Evolutionary conservation across 192 early-diverging fungal genomes (phyloP), one percentile per base, ranked within the genome.

Genomic region (Chytriomyces confervae): DNA sequence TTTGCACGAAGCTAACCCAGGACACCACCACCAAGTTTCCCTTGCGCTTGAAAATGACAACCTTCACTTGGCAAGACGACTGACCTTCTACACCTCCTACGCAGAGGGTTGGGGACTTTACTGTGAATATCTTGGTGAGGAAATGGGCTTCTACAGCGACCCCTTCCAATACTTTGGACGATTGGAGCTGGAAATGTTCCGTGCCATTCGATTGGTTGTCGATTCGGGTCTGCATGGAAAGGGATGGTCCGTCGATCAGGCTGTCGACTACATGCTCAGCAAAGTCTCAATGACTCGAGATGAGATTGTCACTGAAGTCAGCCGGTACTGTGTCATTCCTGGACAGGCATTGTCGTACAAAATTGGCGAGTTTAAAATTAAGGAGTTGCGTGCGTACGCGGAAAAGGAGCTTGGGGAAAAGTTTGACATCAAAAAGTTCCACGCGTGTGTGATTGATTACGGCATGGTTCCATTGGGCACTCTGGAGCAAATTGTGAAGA

Each of bases 311-410:
- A 78, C 66, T 45, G 81, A 85, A 69, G 81, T 80, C 18, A 72
- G 69, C 51, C 53, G 84, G 44, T 85, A 85, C 64, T 72, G 57
- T 49, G 71, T 78, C 46, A 71, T 73, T 48, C 84, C 84, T 10
- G 84, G 78, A 5, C 84, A 85, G 53, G 84, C 84, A 7, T 66
- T 82, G 24, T 66, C 80, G 3, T 85, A 85, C 79, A 85, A 85
- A 76, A 50, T 82, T 29, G 84, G 84, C 5, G 84, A 85, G 69
- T 46, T 85, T 36, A 78, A 85, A 62, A 82, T 85, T 70, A 71
- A 71, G 62, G 73, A 77, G 66, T 46, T 85, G 27, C 57, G 84
- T 11, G 49, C 62, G 46, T 66, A 53, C 29, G 84, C 84, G 3
- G 76, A 79, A 61, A 62, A 45, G 61, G 73, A 77, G 67, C 75